These are phyloP conservation scores for Anthracocystis panici-leucophaei DNA, from an alignment of 1,284 basidiomycete genomes.

Conservation along the genomic window DNA sequence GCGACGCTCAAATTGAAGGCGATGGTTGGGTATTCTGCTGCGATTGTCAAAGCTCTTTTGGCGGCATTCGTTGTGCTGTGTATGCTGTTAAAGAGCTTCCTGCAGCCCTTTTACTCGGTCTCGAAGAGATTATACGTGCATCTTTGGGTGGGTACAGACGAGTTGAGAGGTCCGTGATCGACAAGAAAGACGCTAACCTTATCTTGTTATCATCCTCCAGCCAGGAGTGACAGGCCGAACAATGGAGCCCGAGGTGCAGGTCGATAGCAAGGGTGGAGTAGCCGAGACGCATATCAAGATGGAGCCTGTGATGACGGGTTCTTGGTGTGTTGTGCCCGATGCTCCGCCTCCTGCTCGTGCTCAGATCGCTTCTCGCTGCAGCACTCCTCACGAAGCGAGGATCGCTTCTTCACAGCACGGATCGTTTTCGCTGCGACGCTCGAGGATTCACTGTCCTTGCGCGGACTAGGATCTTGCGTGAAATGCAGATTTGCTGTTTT, in stretches of 20 bases:
- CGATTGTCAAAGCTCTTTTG: constrained; percentile 7
- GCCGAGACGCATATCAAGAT: neutral
- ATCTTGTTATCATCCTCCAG: neutral
- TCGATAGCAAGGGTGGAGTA: neutral
- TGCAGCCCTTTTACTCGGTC: constrained; percentile 1
- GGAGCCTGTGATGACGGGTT: constrained; percentile 1
- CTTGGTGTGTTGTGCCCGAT: constrained; percentile 3
- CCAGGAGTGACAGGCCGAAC: neutral
- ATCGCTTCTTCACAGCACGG: neutral
- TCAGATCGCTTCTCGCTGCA: constrained; percentile 14
- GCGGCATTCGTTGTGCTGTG: constrained; percentile 6
- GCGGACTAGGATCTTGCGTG: neutral
- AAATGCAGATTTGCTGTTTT: neutral
- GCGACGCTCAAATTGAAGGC: constrained; percentile 13
- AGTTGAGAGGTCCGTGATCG: neutral
- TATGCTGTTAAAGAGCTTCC: constrained; percentile 5
- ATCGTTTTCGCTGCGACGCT: neutral
- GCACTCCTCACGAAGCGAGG: constrained; percentile 10
- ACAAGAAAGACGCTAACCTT: neutral
- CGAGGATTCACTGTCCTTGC: constrained; percentile 27
- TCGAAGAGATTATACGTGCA: neutral
- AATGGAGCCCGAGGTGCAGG: neutral
- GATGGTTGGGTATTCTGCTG: neutral
- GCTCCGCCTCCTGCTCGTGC: neutral
- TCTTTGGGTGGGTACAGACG: neutral